Evolutionary conservation across 2,329 filamentous ascomycete genomes (phyloP).

Genomic region (Zymoseptoria ardabiliae): DNA sequence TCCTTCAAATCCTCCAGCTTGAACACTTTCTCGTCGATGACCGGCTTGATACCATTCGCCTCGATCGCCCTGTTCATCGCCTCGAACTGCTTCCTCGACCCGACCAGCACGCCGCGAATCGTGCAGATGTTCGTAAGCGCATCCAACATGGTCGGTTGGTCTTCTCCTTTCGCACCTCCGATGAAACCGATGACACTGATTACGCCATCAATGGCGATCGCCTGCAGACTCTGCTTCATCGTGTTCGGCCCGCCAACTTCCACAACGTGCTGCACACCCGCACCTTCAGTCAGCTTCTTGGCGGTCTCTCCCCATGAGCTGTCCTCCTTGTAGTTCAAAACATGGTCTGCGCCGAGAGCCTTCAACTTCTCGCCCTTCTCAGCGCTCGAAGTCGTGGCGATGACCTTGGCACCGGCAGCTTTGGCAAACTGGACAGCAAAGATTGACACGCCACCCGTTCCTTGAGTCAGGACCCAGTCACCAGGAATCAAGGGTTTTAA

Average conservation of each 20-base stretch:
- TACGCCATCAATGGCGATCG: constrained; percentile 44
- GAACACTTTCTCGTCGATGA: constrained; percentile 53
- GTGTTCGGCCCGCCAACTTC: constrained; percentile 62
- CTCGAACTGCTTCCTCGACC: constrained; percentile 49
- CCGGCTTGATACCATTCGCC: constrained; percentile 51
- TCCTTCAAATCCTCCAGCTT: constrained; percentile 45
- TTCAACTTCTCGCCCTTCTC: constrained; percentile 46
- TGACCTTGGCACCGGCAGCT: constrained; percentile 49
- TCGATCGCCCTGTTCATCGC: constrained; percentile 55
- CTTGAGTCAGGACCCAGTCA: constrained; percentile 55
- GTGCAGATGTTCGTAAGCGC: constrained; percentile 46
- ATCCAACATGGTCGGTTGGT: constrained; percentile 47
- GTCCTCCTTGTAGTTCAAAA: constrained; percentile 51
- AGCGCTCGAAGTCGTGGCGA: constrained; percentile 49
- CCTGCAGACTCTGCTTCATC: constrained; percentile 43
- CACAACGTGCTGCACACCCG: constrained; percentile 55
- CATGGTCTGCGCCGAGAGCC: constrained; percentile 47
- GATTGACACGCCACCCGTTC: constrained; percentile 62
- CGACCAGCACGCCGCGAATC: constrained; percentile 51
- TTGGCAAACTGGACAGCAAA: constrained; percentile 56
- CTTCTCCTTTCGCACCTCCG: constrained; percentile 40
- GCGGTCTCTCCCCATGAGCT: constrained; percentile 49
- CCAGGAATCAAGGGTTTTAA: constrained; percentile 35
- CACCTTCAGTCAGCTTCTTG: constrained; percentile 44
- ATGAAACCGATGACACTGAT: constrained; percentile 53